Evolutionary conservation across 345 rosid species (phyloP), one percentile per base, ranked within the genome.

Genomic region (Salix dunnii): DNA sequence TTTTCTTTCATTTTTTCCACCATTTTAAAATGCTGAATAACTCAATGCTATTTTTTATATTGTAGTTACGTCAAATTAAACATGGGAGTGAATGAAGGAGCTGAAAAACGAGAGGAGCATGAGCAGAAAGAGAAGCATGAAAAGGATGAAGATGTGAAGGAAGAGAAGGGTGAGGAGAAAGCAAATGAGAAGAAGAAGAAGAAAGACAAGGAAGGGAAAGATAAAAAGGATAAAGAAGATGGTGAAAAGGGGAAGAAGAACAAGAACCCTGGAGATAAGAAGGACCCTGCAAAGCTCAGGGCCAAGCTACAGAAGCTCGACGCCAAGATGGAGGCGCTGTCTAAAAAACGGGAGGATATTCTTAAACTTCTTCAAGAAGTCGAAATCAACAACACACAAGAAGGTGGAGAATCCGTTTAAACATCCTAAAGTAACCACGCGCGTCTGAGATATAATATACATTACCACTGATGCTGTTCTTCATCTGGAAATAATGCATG

Each of bases 191-290:
- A 78, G 33, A 83, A 78, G 33, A 83, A 86, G 90, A 80, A 72
- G 84, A 83, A 73, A 53, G 78, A 77, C 40, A 76, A 80, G 33
- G 79, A 80, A 10, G 6, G 74, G 73, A 74, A 79, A 75, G 78
- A 79, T 76, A 80, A 86, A 76, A 83, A 87, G 81, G 76, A 78
- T 69, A 77, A 83, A 71, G 83, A 83, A 77, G 87, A 80, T 78
- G 78, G 77, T 81, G 81, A 68, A 75, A 83, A 90, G 63, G 84
- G 71, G 81, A 85, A 89, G 82, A 86, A 86, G 85, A 85, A 86
- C 63, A 86, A 84, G 84, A 85, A 89, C 77, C 90, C 93, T 61
- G 94, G 89, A 86, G 94, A 90, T 68, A 90, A 90, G 71, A 89
- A 83, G 23, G 91, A 88, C 74, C 91, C 95, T 13, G 81, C 79